Evolutionary conservation across 345 rosid genomes (phyloP), one percentile per base, ranked within the genome.

Genomic region (Populus nigra): DNA sequence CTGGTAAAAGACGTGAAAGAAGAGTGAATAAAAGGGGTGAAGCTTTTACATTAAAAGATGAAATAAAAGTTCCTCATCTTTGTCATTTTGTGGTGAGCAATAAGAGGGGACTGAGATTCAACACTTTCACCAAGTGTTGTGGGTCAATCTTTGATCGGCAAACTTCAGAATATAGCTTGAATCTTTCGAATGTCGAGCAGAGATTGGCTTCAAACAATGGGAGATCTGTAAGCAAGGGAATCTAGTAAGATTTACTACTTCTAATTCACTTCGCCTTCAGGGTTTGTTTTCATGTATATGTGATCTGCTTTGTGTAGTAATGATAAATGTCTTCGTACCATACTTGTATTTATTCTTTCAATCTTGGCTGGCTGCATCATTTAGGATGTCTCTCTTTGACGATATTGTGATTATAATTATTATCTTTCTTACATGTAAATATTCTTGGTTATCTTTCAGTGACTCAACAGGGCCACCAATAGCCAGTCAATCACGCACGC

Each of bases 401-500:
- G 53, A 47, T 47, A 0, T 15, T 47, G 18, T 47, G 53, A 47
- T 47, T 47, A 16, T 47, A 16, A 47, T 47, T 47, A 13, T 20
- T 5, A 6, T 0, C 39, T 36, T 18, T 61, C 39, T 2, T 39
- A 59, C 68, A 18, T 22, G 57, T 53, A 66, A 22, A 45, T 50
- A 57, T 57, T 57, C 55, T 69, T 50, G 57, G 22, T 69, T 76
- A 27, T 22, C 31, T 75, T 75, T 65, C 84, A 95, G 98, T 53
- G 86, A 83, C 39, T 85, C 86, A 45, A 74, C 47, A 13, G 81
- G 63, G 10, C 50, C 68, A 41, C 73, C 79, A 25, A 61, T 57
- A 23, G 27, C 6, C 75, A 67, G 38, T 69, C 85, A 83, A 82
- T 67, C 86, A 50, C 82, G 57, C 18, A 71, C 84, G 71, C 53